Conservation (phyloP, 179 eudicot species). For the Actinidia arguta region DNA sequence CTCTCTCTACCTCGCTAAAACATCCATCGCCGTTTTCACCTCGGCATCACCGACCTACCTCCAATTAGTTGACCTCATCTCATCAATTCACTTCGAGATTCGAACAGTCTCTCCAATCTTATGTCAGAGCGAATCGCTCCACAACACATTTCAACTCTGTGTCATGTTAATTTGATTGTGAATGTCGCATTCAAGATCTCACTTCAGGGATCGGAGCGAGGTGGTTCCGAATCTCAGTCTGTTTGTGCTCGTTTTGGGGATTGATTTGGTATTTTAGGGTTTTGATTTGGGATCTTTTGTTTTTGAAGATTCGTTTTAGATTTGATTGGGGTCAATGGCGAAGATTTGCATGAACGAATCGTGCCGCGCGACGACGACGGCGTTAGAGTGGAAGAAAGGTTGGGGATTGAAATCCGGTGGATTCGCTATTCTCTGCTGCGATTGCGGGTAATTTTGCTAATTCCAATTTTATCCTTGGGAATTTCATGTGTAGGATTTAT, state of each 20-base stretch:
- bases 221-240: not conserved
- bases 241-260: not conserved
- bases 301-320: slow-evolving; percentile 16
- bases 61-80: not conserved
- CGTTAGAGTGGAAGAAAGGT: slow-evolving; percentile 75
- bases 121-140: not conserved
- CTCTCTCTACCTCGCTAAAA: not conserved
- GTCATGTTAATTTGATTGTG: slow-evolving; percentile 11
- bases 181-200: slow-evolving; percentile 11
- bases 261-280: slow-evolving; percentile 25
- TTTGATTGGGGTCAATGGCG: slow-evolving; percentile 41
- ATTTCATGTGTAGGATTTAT: not conserved
- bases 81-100: slow-evolving; percentile 10
- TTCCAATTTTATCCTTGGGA: slow-evolving; percentile 25
- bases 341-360: slow-evolving; percentile 75
- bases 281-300: slow-evolving; percentile 27
- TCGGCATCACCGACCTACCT: not conserved
- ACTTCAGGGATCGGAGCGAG: slow-evolving; percentile 6
- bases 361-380: slow-evolving; percentile 70
- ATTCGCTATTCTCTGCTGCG: slow-evolving; percentile 67
- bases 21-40: slow-evolving; percentile 8
- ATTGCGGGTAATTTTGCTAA: slow-evolving; percentile 70
- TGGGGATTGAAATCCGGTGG: slow-evolving; percentile 89
- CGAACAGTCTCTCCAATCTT: not conserved
- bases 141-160: not conserved